Percentiles rank a stretch among this genome's conserved stretches.
These are phyloP conservation scores for Liquidambar formosana DNA, from an alignment of 164 flowering plant species.

Conservation along the genomic window DNA sequence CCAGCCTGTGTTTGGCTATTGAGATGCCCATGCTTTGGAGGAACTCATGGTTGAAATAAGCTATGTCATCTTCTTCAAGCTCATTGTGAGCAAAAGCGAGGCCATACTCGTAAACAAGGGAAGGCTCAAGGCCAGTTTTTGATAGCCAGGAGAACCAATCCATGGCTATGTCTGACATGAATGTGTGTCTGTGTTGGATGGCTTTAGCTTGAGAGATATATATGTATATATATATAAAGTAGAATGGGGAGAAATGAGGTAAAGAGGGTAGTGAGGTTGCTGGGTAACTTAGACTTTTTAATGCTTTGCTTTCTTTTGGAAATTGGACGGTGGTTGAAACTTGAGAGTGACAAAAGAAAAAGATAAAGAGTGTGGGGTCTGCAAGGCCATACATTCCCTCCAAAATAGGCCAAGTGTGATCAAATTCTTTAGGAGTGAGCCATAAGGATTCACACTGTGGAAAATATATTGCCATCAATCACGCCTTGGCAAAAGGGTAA, in stretches of 20 bases:
- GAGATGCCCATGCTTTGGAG: conserved; percentile 70
- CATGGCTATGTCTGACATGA: conserved; percentile 23
- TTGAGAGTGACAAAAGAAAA: conserved; percentile 34
- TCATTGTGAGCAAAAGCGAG: conserved; percentile 52
- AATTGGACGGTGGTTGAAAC: conserved; percentile 20
- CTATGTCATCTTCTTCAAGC: conserved; percentile 59
- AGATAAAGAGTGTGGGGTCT: conserved; percentile 10
- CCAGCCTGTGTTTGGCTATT: conserved; percentile 65
- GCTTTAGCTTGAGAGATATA: neutral
- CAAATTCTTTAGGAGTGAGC: conserved; percentile 5
- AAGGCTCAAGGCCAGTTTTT: conserved; percentile 50
- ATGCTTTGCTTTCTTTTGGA: conserved; percentile 1
- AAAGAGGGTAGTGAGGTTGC: conserved; percentile 1
- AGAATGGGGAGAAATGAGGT: neutral
- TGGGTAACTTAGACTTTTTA: conserved; percentile 4
- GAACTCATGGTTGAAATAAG: conserved; percentile 64
- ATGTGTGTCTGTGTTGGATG: neutral
- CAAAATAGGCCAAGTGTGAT: conserved; percentile 1
- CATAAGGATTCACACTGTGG: conserved; percentile 1
- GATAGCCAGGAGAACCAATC: conserved; percentile 69
- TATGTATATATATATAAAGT: conserved; percentile 10
- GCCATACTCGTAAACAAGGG: conserved; percentile 54
- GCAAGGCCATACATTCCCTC: conserved; percentile 10
- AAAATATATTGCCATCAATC: conserved; percentile 11
- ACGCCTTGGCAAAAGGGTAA: no score